Evolutionary conservation across 2,329 filamentous ascomycete genomes (phyloP).

Genomic region (Aspergillus proliferans): DNA sequence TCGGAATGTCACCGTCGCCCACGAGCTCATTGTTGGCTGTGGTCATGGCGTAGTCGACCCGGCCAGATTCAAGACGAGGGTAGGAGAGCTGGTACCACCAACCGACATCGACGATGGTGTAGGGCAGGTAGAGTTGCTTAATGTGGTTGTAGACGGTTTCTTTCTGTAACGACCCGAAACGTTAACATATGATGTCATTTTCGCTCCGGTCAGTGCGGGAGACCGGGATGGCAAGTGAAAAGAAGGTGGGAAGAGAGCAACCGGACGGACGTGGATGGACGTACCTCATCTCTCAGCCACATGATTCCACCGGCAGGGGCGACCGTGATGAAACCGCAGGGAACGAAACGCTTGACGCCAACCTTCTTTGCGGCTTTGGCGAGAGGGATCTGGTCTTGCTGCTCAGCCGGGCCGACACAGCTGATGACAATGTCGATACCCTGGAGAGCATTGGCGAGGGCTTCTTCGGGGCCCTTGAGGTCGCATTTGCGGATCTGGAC

Average conservation of each 20-base stretch:
- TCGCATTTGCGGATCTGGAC: constrained; percentile 41
- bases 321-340: constrained; percentile 45
- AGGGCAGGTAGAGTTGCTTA: constrained; percentile 45
- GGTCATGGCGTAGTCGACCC: constrained; percentile 40
- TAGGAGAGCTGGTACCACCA: constrained; percentile 51
- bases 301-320: constrained; percentile 42
- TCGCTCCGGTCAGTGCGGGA: neutral
- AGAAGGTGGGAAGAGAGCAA: constrained; percentile 3
- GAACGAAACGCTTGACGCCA: constrained; percentile 49
- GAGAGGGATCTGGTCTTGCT: constrained; percentile 42
- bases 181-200: neutral
- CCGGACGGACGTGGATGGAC: constrained; percentile 10
- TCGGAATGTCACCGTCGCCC: constrained; percentile 42
- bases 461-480: constrained; percentile 36
- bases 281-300: constrained; percentile 35
- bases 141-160: constrained; percentile 47
- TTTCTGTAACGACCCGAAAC: constrained; percentile 33
- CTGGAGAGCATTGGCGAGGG: constrained; percentile 37
- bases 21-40: constrained; percentile 33
- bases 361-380: constrained; percentile 45
- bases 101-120: constrained; percentile 54
- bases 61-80: constrained; percentile 41
- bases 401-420: constrained; percentile 29
- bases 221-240: neutral
- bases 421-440: constrained; percentile 44